Evolutionary conservation across 441 rosid genomes (phyloP).

Genomic region (Gossypium schwendimanii): DNA sequence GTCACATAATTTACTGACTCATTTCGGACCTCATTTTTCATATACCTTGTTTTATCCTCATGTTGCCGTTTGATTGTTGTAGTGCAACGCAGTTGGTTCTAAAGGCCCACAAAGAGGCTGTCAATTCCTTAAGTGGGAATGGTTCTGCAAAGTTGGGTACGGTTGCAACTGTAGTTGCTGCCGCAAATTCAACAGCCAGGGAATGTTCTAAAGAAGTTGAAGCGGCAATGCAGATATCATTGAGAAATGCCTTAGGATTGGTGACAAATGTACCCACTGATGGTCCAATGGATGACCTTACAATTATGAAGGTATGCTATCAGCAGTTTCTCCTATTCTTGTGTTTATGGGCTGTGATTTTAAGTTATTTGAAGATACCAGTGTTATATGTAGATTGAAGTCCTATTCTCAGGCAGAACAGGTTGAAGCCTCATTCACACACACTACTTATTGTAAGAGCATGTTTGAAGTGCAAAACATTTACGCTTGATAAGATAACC

Average conservation of each 20-base stretch:
- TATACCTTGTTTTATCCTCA: neutral
- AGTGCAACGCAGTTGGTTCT: constrained; percentile 91
- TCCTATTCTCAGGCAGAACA: neutral
- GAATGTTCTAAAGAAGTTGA: constrained; percentile 92
- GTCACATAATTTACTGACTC: neutral
- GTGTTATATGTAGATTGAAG: neutral
- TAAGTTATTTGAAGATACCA: neutral
- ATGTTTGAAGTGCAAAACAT: constrained; percentile 2
- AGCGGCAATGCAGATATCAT: constrained; percentile 95
- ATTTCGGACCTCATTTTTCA: neutral
- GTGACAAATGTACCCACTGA: constrained; percentile 49
- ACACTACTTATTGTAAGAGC: neutral
- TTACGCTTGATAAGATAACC: neutral
- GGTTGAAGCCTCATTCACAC: neutral
- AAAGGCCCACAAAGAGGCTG: constrained; percentile 95
- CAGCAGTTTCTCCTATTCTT: neutral
- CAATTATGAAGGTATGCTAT: constrained; percentile 77
- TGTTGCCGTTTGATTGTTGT: constrained; percentile 3
- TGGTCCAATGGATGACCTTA: constrained; percentile 87
- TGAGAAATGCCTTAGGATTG: constrained; percentile 83
- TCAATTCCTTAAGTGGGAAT: constrained; percentile 81
- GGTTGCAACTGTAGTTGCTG: constrained; percentile 89
- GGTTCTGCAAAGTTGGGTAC: constrained; percentile 87
- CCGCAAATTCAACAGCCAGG: constrained; percentile 90
- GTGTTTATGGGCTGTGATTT: neutral